A percentile compares a stretch with the other conserved stretches of the same genome.
phyloP scores from a whole-genome alignment of 768 basidiomycete genomes.

The Candolleomyces eurysporus region DNA sequence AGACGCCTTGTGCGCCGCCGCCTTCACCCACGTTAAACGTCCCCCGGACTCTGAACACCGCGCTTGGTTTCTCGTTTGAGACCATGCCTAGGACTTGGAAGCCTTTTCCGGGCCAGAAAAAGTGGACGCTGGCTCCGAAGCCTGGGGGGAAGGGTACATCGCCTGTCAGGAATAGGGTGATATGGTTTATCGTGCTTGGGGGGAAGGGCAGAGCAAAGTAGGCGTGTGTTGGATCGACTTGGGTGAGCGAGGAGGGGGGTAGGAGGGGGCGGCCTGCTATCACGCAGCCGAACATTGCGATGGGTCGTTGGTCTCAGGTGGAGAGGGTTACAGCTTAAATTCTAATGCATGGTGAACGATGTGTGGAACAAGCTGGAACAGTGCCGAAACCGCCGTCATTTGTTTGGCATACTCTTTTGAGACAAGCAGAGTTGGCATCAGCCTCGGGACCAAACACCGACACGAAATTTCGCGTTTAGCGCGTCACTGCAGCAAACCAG shows the following conservation, averaged over 20 bases:
- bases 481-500: not conserved
- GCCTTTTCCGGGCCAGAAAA: slow-evolving; percentile 84
- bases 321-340: not conserved
- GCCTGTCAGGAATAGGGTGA: slow-evolving; percentile 71
- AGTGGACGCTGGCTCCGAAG: slow-evolving; percentile 81
- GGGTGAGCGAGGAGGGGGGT: slow-evolving; percentile 61
- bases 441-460: not conserved
- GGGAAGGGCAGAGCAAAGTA: slow-evolving; percentile 73
- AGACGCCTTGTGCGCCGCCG: slow-evolving; percentile 25
- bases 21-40: slow-evolving; percentile 38
- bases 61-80: slow-evolving; percentile 87
- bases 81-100: slow-evolving; percentile 88
- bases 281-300: slow-evolving; percentile 72
- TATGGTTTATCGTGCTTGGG: slow-evolving; percentile 68
- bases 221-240: slow-evolving; percentile 83
- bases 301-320: not conserved
- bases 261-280: slow-evolving; percentile 78
- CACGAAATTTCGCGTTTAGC: not conserved
- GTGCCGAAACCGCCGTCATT: not conserved
- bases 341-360: not conserved
- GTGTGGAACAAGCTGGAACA: not conserved
- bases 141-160: slow-evolving; percentile 77
- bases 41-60: slow-evolving; percentile 80
- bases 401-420: not conserved
- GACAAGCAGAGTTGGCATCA: not conserved